Evolutionary conservation across 75 land plant species (phyloP).

Genomic region (Cunninghamia lanceolata): DNA sequence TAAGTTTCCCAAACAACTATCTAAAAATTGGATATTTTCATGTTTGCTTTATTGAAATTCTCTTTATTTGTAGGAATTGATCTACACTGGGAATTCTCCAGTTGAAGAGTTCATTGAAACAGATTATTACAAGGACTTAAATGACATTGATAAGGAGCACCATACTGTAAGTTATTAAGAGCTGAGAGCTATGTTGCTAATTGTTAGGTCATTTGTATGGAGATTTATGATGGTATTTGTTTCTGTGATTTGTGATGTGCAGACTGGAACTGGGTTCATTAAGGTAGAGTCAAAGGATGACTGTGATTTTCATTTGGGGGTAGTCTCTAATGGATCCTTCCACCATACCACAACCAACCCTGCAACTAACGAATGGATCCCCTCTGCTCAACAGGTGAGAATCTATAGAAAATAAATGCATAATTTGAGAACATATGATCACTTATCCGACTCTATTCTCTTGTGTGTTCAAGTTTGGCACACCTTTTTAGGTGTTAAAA

Average conservation of each 20-base stretch:
- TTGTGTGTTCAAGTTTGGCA: not conserved
- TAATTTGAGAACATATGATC: not conserved
- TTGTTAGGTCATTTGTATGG: not conserved
- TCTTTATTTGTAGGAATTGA: constrained; percentile 32
- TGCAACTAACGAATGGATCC: constrained; percentile 72
- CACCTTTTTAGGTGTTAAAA: not conserved
- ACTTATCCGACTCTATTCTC: not conserved
- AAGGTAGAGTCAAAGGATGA: constrained; percentile 25
- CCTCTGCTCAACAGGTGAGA: constrained; percentile 20
- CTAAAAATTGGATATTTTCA: not conserved
- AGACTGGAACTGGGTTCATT: constrained; percentile 74
- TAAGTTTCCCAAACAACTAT: not conserved
- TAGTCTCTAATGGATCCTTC: constrained; percentile 3
- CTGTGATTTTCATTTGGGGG: constrained; percentile 14
- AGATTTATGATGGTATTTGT: not conserved
- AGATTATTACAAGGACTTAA: constrained; percentile 62
- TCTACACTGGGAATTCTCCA: constrained; percentile 22
- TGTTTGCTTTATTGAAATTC: not conserved
- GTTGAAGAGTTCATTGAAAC: constrained; percentile 56
- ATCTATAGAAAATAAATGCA: not conserved
- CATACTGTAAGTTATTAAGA: constrained; percentile 38
- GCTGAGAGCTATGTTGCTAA: not conserved
- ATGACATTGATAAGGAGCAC: constrained; percentile 49
- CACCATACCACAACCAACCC: constrained; percentile 34
- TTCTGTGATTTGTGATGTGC: not conserved